phyloP scores from a whole-genome alignment of 2,329 filamentous ascomycete species.

The Cylindrodendrum hubeiense region DNA sequence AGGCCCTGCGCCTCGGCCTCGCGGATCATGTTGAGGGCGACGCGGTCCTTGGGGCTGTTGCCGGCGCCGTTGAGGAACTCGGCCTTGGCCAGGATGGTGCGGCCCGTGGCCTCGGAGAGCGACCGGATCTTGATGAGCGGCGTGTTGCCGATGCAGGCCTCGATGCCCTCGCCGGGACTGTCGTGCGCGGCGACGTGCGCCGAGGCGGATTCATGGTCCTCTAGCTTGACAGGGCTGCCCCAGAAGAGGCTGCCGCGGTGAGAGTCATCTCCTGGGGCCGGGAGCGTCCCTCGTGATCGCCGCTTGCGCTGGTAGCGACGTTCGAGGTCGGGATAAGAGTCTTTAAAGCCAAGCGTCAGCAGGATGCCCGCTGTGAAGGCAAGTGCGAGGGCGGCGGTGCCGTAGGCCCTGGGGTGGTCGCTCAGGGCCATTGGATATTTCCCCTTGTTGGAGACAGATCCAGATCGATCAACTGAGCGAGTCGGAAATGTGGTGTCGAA shows the following conservation, averaged over 20 bases:
- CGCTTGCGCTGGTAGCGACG: constrained; percentile 67
- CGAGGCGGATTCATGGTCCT: constrained; percentile 63
- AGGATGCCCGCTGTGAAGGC: constrained; percentile 85
- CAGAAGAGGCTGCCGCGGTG: constrained; percentile 61
- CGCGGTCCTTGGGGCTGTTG: constrained; percentile 93
- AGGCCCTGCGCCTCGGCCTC: constrained; percentile 83
- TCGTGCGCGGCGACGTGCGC: constrained; percentile 44
- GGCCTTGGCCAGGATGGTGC: constrained; percentile 91
- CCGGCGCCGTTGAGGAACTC: constrained; percentile 97
- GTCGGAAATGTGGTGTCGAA: neutral
- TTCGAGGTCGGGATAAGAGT: constrained; percentile 82
- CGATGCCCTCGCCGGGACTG: constrained; percentile 79
- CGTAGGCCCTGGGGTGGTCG: constrained; percentile 72
- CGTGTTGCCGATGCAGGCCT: constrained; percentile 93
- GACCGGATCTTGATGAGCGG: constrained; percentile 88
- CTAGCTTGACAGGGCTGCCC: constrained; percentile 63
- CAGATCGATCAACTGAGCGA: neutral
- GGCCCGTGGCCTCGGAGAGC: constrained; percentile 87
- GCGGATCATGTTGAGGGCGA: constrained; percentile 90
- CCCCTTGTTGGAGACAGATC: neutral
- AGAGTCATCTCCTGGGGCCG: constrained; percentile 16
- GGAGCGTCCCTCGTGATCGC: constrained; percentile 33
- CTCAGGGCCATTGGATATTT: constrained; percentile 66
- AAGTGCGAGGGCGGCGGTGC: constrained; percentile 73
- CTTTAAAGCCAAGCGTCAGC: constrained; percentile 82